Evolutionary conservation across 768 basidiomycete species (phyloP), one percentile per base, ranked within the genome.

Genomic region (Clathrus columnatus): DNA sequence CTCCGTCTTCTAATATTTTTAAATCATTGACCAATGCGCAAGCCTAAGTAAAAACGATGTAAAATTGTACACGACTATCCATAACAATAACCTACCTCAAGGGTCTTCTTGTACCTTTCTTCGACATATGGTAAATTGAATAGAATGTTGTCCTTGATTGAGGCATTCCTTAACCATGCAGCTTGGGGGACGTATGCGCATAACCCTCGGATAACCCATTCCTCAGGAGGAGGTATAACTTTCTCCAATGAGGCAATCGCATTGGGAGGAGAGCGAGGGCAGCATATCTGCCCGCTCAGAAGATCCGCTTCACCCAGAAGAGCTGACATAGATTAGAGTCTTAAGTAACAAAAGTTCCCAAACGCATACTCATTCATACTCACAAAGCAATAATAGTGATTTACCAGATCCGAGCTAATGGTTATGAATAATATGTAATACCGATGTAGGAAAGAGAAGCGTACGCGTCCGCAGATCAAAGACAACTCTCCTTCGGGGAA

Each of bases 241-340:
- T 69, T 73, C 0, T 75, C 69, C 50, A 86, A 84, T 5, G 71
- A 72, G 0, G 86, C 84, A 61, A 94, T 73, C 1, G 83, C 73
- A 65, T 94, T 82, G 1, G 91, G 88, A 1, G 88, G 85, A 2
- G 92, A 91, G 21, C 90, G 79, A 10, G 93, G 92, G 62, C 89
- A 90, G 7, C 84, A 60, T 29, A 92, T 69, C 62, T 92, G 87
- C 0, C 93, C 93, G 18, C 85, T 72, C 7, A 96, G 70, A 14
- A 94, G 61, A 68, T 94, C 91, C 5, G 88, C 85, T 72, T 94
- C 91, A 23, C 93, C 93, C 4, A 97, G 76, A 41, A 96, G 78
- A 6, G 85, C 85, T 83, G 44, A 21, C 26, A 5, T 10, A 27
- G 17, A 51, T 26, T 48, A 47, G 63, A 64, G n/a, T n/a, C n/a